Percentiles rank a stretch among this genome's conserved stretches.
phyloP scores from a whole-genome alignment of 225 moss, liverwort and hornwort genomes.

The Physcomitrellopsis africana region DNA sequence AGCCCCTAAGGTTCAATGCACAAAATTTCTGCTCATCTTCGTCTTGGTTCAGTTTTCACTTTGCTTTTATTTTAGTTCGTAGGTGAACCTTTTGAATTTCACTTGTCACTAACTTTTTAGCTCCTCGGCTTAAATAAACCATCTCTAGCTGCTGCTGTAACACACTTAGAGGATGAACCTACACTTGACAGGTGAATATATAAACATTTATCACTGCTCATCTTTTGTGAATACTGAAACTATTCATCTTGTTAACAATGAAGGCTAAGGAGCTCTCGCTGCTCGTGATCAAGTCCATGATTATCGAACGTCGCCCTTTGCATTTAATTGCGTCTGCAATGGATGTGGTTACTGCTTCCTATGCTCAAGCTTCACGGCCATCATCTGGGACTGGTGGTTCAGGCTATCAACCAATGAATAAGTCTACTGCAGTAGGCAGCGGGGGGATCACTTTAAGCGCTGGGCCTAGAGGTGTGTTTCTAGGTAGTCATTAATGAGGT shows the following conservation, averaged over 20 bases:
- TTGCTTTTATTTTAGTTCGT: constrained; percentile 21
- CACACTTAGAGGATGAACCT: not conserved
- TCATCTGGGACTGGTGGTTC: constrained; percentile 50
- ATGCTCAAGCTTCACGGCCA: constrained; percentile 68
- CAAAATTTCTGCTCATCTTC: not conserved
- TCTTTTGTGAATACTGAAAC: constrained; percentile 22
- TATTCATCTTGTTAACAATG: constrained; percentile 19
- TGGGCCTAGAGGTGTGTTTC: constrained; percentile 45
- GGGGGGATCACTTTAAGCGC: constrained; percentile 53
- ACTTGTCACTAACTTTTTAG: constrained; percentile 4
- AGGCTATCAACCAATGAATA: constrained; percentile 51
- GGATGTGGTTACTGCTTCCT: constrained; percentile 81
- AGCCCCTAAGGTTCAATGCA: constrained; percentile 64
- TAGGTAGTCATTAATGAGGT: constrained; percentile 27
- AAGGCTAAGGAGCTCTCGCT: constrained; percentile 88
- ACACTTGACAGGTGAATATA: constrained; percentile 12
- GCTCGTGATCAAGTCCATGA: constrained; percentile 85
- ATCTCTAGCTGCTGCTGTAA: constrained; percentile 8
- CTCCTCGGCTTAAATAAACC: not conserved
- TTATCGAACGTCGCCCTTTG: constrained; percentile 86
- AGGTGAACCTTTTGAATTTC: constrained; percentile 14
- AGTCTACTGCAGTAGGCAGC: constrained; percentile 35
- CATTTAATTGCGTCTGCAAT: constrained; percentile 85
- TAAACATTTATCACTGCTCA: constrained; percentile 21
- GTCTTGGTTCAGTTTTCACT: constrained; percentile 12